Base-by-base conservation (phyloP, 495 filamentous ascomycete genomes). In the Hypoxylon fragiforme region DNA sequence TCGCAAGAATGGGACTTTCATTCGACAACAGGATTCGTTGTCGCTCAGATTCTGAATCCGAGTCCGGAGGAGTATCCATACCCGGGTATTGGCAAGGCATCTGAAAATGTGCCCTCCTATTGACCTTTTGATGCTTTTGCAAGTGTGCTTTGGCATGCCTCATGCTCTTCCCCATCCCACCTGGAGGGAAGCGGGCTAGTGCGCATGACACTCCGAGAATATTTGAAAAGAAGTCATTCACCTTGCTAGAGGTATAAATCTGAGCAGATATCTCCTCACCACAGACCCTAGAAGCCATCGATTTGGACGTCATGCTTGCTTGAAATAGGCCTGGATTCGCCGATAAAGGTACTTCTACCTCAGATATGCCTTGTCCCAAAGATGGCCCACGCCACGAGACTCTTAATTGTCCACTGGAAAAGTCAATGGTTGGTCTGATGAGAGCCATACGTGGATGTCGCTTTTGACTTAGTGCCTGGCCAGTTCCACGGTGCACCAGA, bases 1-100 rank as follows among this genome's bases (percentile, higher is more conserved):
- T 88, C 3, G 88, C 77, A 0, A 98, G 80, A 42, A 98, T 94
- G 0, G 94, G 92, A 38, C 86, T 91, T 66, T 98, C 94, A 63
- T 98, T 98, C 11, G 91, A 87, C 2, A 98, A 71, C 1, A 91
- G 72, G 37, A 96, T 90, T 2, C 84, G 84, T n/a, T 68, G 77
- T 21, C 39, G 49, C 12, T 57, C 50, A 19, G 65, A 44, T 64
- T 77, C 65, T 13, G 68, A 65, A 63, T 77, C 72, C 22, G 78
- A 73, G 63, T 81, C 78, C 39, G 74, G 68, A 50, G 78, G 66
- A 40, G 79, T 68, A 4, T 73, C 74, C 11, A 76, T 67, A 4
- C 59, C 63, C 22, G 81, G 81, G 51, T 81, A 85, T n/a, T 81
- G 70, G 3, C 81, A 79, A 0, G 84, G 84, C 48, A 85, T 77